Conservation (phyloP, 306 rosid species). For the Quercus alba region DNA sequence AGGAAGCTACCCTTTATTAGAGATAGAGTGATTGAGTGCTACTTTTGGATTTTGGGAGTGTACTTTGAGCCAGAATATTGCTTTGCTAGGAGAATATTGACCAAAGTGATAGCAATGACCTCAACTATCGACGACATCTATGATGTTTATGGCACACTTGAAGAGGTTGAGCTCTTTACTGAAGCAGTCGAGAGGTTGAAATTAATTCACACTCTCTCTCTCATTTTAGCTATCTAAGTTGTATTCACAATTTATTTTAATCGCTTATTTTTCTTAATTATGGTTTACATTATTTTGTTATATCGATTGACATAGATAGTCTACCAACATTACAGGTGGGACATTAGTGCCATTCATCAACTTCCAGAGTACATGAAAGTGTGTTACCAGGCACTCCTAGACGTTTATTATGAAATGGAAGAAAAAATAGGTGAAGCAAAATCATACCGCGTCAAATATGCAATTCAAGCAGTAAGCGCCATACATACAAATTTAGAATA, state of each 20-base stretch:
- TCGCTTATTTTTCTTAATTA: not conserved
- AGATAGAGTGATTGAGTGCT: slow-evolving; percentile 35
- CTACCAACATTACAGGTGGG: not conserved
- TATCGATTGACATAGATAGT: not conserved
- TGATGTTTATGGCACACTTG: slow-evolving; percentile 35
- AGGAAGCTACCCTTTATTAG: slow-evolving; percentile 27
- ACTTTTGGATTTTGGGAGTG: slow-evolving; percentile 4
- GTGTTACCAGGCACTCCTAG: not conserved
- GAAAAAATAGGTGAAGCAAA: slow-evolving; percentile 4
- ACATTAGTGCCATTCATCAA: not conserved
- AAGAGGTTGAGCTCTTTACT: slow-evolving; percentile 43
- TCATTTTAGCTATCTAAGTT: not conserved
- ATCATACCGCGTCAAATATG: slow-evolving; percentile 10
- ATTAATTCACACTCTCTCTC: not conserved
- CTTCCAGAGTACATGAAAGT: slow-evolving; percentile 26
- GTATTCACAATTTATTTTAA: too few relatives aligned
- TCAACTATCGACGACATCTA: slow-evolving; percentile 39
- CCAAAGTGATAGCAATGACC: slow-evolving; percentile 19
- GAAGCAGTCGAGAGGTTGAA: slow-evolving; percentile 30
- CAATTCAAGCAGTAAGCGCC: slow-evolving; percentile 20
- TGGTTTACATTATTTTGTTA: not conserved
- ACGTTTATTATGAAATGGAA: slow-evolving; percentile 22
- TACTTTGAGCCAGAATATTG: slow-evolving; percentile 27
- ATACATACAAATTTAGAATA: not conserved
- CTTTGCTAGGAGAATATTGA: slow-evolving; percentile 13